Percentiles rank a stretch among this genome's conserved stretches.
Conservation (phyloP, 768 basidiomycete genomes). For the Leccinum disarticulatum region DNA sequence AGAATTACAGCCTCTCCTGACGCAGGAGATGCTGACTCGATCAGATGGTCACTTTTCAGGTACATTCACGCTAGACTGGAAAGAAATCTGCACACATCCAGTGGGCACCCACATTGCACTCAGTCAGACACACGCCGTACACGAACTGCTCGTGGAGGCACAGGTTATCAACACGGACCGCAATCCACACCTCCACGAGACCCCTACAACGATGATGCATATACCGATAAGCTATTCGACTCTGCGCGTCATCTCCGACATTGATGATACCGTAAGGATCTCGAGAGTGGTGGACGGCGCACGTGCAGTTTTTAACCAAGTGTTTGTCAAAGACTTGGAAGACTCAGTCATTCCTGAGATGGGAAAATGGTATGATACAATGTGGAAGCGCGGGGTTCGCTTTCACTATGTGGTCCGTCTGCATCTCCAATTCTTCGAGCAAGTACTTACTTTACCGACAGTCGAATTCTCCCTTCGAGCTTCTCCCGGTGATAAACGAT, state of each 20-base stretch:
- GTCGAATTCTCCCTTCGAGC: slow-evolving; percentile 89
- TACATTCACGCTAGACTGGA: slow-evolving; percentile 65
- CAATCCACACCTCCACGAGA: slow-evolving; percentile 38
- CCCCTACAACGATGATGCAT: slow-evolving; percentile 26
- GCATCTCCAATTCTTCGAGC: not conserved
- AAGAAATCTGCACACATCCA: slow-evolving; percentile 63
- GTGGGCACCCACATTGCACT: slow-evolving; percentile 56
- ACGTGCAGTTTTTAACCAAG: slow-evolving; percentile 82
- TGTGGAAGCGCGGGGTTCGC: slow-evolving; percentile 69
- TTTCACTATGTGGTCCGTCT: slow-evolving; percentile 87
- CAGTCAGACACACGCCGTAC: slow-evolving; percentile 40
- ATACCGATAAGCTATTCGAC: slow-evolving; percentile 59
- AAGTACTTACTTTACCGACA: slow-evolving; percentile 29
- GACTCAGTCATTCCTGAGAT: slow-evolving; percentile 83
- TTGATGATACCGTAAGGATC: slow-evolving; percentile 80
- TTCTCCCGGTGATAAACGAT: slow-evolving; percentile 73
- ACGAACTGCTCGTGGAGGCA: slow-evolving; percentile 57
- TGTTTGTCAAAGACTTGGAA: slow-evolving; percentile 82
- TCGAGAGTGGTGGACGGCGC: slow-evolving; percentile 80
- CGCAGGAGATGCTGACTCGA: slow-evolving; percentile 53
- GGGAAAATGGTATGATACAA: slow-evolving; percentile 70
- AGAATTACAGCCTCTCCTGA: slow-evolving; percentile 47
- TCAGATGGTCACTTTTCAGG: slow-evolving; percentile 74
- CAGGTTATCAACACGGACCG: slow-evolving; percentile 44
- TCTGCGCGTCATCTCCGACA: slow-evolving; percentile 85